These are phyloP conservation scores for Pyrrhoderma lamaoense DNA, from an alignment of 1,284 basidiomycete species.

Conservation along the genomic window DNA sequence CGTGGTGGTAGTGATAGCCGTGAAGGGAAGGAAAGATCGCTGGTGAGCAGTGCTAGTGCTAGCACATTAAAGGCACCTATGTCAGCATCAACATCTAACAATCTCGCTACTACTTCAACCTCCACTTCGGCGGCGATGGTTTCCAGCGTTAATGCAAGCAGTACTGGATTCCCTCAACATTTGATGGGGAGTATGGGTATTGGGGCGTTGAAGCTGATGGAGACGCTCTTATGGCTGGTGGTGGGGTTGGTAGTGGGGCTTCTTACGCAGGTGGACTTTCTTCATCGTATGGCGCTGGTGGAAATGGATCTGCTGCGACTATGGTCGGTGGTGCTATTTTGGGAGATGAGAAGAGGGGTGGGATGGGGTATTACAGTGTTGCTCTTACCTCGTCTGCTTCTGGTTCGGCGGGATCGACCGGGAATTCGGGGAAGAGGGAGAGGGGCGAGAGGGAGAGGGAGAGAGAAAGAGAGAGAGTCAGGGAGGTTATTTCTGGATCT, in stretches of 20 bases:
- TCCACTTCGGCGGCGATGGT: neutral
- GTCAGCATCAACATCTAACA: neutral
- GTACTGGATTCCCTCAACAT: neutral
- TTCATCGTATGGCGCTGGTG: too few species aligned
- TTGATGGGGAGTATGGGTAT: neutral
- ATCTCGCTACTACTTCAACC: neutral
- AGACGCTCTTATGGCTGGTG: constrained; percentile 3
- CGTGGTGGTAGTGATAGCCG: neutral
- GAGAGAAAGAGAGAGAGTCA: neutral
- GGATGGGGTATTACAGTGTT: constrained; percentile 3
- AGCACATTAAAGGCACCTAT: too few species aligned
- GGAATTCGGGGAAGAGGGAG: neutral
- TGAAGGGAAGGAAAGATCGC: neutral
- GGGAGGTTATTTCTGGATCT: neutral
- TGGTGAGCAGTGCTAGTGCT: too few species aligned
- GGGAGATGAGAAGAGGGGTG: constrained; percentile 7
- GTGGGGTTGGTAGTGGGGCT: neutral
- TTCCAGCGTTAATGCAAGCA: constrained; percentile 5
- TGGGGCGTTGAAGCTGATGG: constrained; percentile 5
- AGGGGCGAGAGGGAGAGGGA: constrained; percentile 5
- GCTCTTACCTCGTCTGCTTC: neutral
- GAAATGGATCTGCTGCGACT: too few species aligned
- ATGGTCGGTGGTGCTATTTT: neutral
- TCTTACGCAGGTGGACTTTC: too few species aligned
- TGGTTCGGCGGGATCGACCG: neutral